Base-by-base conservation (phyloP, 768 basidiomycete genomes). In the Pisolithus microcarpus region DNA sequence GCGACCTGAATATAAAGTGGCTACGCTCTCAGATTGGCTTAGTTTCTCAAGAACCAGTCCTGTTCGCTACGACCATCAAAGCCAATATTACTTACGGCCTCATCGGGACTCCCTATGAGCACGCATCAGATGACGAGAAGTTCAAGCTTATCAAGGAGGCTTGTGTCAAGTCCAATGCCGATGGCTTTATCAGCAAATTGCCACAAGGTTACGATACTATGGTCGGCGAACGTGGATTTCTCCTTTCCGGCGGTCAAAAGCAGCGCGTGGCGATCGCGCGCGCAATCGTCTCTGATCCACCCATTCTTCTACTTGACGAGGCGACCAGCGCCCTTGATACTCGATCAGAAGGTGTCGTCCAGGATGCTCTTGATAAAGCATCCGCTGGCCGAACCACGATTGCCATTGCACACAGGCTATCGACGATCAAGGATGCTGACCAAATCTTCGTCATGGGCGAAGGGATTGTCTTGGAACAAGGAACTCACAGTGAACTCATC, bases 391-490 rank as follows among this genome's bases (percentile, higher is more conserved):
- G 86, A 84, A 34, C 13, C 0, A 34, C 34, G 13, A 34, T 34
- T 34, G 13, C 34, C 11, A 34, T 34, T 34, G 34, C 88, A 26
- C 86, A 87, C 57, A 79, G 87, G 57, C 74, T 87, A 1, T 87
- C 86, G 3, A 92, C 89, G 11, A 85, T 92, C 75, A 88, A 85
- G 70, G 83, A 89, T 61, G 91, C 90, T 1, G 77, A 90, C 66
- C 69, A 79, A 51, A 91, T 91, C 53, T 85, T 85, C 61, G 91
- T 95, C 57, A 91, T 95, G 86, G 92, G 91, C 45, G 85, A 85
- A 2, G 92, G 92, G 3, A 71, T 80, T 31, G 80, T 94, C 46
- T 69, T 94, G 45, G 91, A 95, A 67, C 70, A 75, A 30, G 92
- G 92, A 16, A 89, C 81, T 0, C 91, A 95, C 64, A 65, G 77